phyloP scores from a whole-genome alignment of 2,329 filamentous ascomycete genomes.

The Phaeosphaeria sp. region DNA sequence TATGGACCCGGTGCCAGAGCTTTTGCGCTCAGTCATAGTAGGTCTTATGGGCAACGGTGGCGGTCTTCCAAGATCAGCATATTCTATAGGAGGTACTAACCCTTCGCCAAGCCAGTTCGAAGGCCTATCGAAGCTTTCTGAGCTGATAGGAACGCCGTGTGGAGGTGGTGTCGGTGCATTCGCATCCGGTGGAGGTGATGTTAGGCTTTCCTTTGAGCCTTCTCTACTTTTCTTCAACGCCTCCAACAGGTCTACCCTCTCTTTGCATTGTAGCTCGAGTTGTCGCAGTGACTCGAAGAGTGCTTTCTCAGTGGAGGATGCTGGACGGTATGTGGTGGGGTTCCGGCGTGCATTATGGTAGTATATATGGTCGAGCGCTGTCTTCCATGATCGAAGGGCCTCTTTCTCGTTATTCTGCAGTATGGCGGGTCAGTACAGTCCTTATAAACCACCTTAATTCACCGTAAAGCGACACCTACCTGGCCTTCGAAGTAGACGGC shows the following conservation, averaged over 20 bases:
- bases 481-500: conserved; percentile 95
- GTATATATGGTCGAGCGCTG: conserved; percentile 86
- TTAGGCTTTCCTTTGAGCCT: conserved; percentile 54
- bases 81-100: conserved; percentile 80
- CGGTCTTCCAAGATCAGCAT: conserved; percentile 80
- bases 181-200: conserved; percentile 19
- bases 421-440: conserved; percentile 2
- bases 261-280: conserved; percentile 90
- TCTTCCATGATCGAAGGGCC: conserved; percentile 88
- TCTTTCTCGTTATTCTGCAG: conserved; percentile 85
- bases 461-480: conserved; percentile 56
- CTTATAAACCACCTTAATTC: neutral
- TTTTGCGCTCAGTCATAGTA: conserved; percentile 53
- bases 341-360: conserved; percentile 81
- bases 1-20: conserved; percentile 46
- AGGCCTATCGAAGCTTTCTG: conserved; percentile 18
- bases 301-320: conserved; percentile 82
- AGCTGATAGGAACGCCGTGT: conserved; percentile 17
- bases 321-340: conserved; percentile 71
- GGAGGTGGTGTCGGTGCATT: conserved; percentile 34
- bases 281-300: conserved; percentile 80
- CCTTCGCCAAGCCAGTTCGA: conserved; percentile 75
- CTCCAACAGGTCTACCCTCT: conserved; percentile 86
- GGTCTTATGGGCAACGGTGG: conserved; percentile 64
- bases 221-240: conserved; percentile 72